Evolutionary conservation across 176 grass and related monocot genomes (phyloP).

Genomic region (Carex kokanica): DNA sequence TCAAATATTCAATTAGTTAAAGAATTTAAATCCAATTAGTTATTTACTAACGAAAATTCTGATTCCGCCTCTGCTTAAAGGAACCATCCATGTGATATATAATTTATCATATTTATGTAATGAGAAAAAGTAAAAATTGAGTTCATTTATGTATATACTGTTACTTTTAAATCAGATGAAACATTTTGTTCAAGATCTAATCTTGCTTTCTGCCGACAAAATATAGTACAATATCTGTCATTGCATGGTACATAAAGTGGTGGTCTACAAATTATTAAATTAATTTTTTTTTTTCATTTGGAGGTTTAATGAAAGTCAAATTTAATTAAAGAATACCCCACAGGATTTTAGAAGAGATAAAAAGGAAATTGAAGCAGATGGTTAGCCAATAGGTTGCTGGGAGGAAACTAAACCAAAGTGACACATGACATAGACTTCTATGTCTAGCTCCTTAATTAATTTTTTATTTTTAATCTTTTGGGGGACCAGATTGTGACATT

Average conservation of each 20-base stretch:
- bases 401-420: background rate
- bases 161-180: background rate
- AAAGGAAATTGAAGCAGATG: slow-evolving; percentile 17
- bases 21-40: no score
- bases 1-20: no score
- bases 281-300: background rate
- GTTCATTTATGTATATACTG: background rate
- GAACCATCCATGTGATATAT: background rate
- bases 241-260: background rate
- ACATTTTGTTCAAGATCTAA: background rate
- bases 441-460: slow-evolving; percentile 13
- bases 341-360: slow-evolving; percentile 4
- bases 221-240: background rate
- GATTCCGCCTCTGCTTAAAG: background rate
- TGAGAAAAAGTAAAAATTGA: background rate
- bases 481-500: slow-evolving; percentile 18
- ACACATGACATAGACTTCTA: background rate
- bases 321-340: background rate
- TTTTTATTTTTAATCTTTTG: background rate
- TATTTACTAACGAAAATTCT: no score
- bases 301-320: background rate
- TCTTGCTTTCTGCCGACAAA: background rate
- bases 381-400: background rate
- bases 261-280: slow-evolving; percentile 4
- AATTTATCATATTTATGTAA: background rate